Conservation (phyloP, 352 stramenopile species). For the Blastocystis sp. region DNA sequence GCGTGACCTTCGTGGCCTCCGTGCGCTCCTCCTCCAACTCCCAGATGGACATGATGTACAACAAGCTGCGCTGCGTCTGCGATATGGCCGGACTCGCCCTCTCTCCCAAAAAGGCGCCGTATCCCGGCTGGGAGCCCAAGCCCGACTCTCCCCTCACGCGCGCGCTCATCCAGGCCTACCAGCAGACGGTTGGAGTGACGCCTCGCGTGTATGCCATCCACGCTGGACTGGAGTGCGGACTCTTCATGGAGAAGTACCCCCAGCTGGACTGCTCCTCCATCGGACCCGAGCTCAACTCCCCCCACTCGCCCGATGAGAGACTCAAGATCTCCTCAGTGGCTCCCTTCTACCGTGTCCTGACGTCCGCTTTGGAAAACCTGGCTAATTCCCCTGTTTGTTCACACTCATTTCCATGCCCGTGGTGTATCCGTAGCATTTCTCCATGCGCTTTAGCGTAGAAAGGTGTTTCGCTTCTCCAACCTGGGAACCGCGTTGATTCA, state of each 20-base stretch:
- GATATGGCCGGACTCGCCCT: background rate
- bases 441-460: background rate
- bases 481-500: background rate
- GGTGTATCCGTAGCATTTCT: background rate
- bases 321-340: background rate
- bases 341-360: background rate
- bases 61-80: background rate
- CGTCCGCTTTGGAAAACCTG: background rate
- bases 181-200: conserved; percentile 40
- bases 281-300: conserved; percentile 53
- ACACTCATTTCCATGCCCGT: conserved; percentile 9
- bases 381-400: background rate
- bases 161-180: conserved; percentile 53
- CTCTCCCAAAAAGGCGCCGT: background rate
- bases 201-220: conserved; percentile 61
- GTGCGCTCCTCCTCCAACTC: background rate
- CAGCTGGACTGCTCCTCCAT: conserved; percentile 60
- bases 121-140: conserved; percentile 62
- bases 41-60: conserved; percentile 43
- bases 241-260: conserved; percentile 61
- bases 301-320: conserved; percentile 26
- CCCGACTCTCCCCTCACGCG: conserved; percentile 58
- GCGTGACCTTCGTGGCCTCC: background rate
- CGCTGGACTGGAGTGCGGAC: conserved; percentile 62
- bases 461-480: background rate